These are phyloP conservation scores for Cercospora sesami DNA, from an alignment of 2,329 filamentous ascomycete species.

Conservation along the genomic window DNA sequence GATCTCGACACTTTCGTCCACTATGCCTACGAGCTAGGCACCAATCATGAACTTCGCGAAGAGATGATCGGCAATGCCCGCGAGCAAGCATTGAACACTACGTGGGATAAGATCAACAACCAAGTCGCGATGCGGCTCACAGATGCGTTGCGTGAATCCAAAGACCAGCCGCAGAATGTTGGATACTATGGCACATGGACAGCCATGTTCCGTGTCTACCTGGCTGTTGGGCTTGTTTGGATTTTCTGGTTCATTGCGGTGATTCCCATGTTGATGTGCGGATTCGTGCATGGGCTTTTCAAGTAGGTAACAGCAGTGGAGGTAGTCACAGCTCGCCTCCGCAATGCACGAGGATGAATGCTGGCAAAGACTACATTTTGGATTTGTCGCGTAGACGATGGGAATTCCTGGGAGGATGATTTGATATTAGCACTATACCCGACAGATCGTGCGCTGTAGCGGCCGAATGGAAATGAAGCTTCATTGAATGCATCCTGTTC, in stretches of 20 bases:
- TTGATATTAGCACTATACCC: background rate
- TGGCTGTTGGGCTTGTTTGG: conserved; percentile 40
- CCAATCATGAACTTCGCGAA: conserved; percentile 47
- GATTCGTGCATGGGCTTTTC: conserved; percentile 37
- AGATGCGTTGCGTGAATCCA: conserved; percentile 42
- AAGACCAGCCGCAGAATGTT: background rate
- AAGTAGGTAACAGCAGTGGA: conserved; percentile 17
- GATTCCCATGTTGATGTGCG: conserved; percentile 37
- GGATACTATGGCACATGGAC: conserved; percentile 35
- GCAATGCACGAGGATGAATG: background rate
- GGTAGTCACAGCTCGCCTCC: background rate
- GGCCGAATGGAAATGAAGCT: background rate
- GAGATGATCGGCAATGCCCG: conserved; percentile 54
- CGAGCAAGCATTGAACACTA: conserved; percentile 61
- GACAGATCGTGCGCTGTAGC: background rate
- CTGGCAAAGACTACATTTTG: background rate
- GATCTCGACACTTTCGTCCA: conserved; percentile 61
- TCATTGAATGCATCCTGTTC: background rate
- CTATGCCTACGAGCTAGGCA: conserved; percentile 53
- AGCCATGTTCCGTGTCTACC: conserved; percentile 34
- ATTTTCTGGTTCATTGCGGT: conserved; percentile 42
- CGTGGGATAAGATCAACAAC: conserved; percentile 72
- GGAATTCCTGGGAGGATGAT: background rate
- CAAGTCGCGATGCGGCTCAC: conserved; percentile 66
- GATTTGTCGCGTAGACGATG: background rate